phyloP scores from a whole-genome alignment of 176 grass and related monocot species.

The Paspalum notatum region DNA sequence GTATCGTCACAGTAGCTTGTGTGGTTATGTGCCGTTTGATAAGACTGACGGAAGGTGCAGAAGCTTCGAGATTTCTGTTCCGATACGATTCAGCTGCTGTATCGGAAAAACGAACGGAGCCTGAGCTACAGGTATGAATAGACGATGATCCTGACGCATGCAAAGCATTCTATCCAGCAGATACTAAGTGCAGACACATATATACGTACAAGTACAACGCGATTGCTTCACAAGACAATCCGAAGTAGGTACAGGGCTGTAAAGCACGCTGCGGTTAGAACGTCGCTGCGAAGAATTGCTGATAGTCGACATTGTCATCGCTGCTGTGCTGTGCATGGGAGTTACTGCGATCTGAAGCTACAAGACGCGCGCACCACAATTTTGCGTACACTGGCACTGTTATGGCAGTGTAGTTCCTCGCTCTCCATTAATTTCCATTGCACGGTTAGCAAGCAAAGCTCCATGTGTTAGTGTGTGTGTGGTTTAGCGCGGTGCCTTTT shows the following conservation, averaged over 20 bases:
- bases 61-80: too few relatives aligned
- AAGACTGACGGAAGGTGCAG: too few relatives aligned
- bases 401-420: conserved; percentile 7
- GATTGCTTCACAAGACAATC: conserved; percentile 1
- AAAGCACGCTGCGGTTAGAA: conserved; percentile 11
- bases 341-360: conserved; percentile 31
- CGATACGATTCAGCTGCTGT: too few relatives aligned
- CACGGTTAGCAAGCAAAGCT: conserved; percentile 43
- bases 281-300: neutral
- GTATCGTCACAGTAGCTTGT: too few relatives aligned
- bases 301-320: neutral
- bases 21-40: too few relatives aligned
- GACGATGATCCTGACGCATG: too few relatives aligned
- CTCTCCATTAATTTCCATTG: conserved; percentile 9
- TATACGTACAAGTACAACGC: neutral
- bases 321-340: neutral
- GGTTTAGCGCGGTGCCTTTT: conserved; percentile 5
- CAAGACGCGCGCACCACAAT: neutral
- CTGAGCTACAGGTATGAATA: too few relatives aligned
- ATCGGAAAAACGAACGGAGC: too few relatives aligned
- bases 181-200: neutral
- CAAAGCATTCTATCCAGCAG: neutral
- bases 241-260: neutral
- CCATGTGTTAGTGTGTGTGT: neutral
- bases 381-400: neutral